Percentiles rank a stretch among this genome's conserved stretches.
These are phyloP conservation scores for Populus nigra DNA, from an alignment of 345 rosid species.

Conservation along the genomic window DNA sequence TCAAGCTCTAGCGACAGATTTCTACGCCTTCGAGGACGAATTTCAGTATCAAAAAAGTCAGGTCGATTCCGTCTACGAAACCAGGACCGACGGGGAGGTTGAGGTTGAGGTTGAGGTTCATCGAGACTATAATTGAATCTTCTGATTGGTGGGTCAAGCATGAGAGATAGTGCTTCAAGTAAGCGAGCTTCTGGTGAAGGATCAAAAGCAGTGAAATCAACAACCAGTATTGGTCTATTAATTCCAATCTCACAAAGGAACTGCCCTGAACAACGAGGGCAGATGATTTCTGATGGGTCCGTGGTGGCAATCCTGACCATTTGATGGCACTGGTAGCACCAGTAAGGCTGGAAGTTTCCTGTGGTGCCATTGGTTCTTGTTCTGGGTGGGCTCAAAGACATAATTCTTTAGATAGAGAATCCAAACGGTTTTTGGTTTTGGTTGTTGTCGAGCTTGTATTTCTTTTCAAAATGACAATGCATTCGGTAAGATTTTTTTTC, in stretches of 20 bases:
- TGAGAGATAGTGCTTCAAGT: slow-evolving; percentile 64
- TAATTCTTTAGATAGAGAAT: slow-evolving; percentile 6
- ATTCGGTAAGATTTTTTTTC: no score
- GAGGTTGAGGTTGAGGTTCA: not conserved
- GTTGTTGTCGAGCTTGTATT: not conserved
- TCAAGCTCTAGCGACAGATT: not conserved
- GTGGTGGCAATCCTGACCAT: slow-evolving; percentile 48
- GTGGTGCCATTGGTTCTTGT: slow-evolving; percentile 5
- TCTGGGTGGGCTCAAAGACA: slow-evolving; percentile 50
- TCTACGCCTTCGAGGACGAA: slow-evolving; percentile 3
- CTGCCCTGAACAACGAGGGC: slow-evolving; percentile 63
- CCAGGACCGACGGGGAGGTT: slow-evolving; percentile 14
- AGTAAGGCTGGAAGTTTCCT: slow-evolving; percentile 46
- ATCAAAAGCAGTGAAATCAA: slow-evolving; percentile 57
- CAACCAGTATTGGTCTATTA: slow-evolving; percentile 43
- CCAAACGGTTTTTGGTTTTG: not conserved
- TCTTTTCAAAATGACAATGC: not conserved
- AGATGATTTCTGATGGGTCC: slow-evolving; percentile 40
- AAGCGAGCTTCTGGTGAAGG: slow-evolving; percentile 67
- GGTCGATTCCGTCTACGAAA: slow-evolving; percentile 20
- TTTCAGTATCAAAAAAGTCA: slow-evolving; percentile 2
- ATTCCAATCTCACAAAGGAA: slow-evolving; percentile 48
- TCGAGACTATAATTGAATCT: slow-evolving; percentile 6
- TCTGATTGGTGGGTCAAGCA: slow-evolving; percentile 55
- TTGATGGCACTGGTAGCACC: slow-evolving; percentile 81